Conservation (phyloP, 2,329 filamentous ascomycete species). For the Niveomyces coronatus region DNA sequence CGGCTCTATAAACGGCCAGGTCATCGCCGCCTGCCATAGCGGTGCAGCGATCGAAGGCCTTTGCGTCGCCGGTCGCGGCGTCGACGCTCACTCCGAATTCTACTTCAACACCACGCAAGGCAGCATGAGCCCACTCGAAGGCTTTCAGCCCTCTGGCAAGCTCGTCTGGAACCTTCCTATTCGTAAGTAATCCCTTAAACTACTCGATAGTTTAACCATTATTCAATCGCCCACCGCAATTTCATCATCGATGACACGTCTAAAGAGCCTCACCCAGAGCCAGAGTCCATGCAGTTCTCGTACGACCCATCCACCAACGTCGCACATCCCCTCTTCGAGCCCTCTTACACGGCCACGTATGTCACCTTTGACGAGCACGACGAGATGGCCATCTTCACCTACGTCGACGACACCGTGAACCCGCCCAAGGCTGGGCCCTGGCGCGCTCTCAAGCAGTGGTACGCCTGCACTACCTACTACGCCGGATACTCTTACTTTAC, state of each 20-base stretch:
- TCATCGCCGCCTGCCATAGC: constrained; percentile 4
- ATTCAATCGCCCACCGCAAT: neutral
- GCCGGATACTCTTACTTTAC: constrained; percentile 7
- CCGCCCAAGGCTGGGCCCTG: constrained; percentile 1
- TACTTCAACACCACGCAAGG: constrained; percentile 9
- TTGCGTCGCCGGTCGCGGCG: neutral
- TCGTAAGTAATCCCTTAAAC: neutral
- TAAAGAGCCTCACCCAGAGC: neutral
- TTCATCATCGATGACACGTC: neutral
- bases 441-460: constrained; percentile 7
- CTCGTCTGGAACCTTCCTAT: constrained; percentile 8
- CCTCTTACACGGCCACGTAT: neutral
- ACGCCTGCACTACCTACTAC: constrained; percentile 5
- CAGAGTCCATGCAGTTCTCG: constrained; percentile 6
- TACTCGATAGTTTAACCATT: neutral
- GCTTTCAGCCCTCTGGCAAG: constrained; percentile 1
- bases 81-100: neutral
- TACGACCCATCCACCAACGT: constrained; percentile 8
- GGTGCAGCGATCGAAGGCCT: constrained; percentile 9
- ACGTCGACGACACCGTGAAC: constrained; percentile 9
- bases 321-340: constrained; percentile 8
- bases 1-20: constrained; percentile 1
- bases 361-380: constrained; percentile 1
- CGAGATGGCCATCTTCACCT: constrained; percentile 8
- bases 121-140: neutral